Conservation (phyloP, 805 yeast species). For the Suhomyces pyralidae region DNA sequence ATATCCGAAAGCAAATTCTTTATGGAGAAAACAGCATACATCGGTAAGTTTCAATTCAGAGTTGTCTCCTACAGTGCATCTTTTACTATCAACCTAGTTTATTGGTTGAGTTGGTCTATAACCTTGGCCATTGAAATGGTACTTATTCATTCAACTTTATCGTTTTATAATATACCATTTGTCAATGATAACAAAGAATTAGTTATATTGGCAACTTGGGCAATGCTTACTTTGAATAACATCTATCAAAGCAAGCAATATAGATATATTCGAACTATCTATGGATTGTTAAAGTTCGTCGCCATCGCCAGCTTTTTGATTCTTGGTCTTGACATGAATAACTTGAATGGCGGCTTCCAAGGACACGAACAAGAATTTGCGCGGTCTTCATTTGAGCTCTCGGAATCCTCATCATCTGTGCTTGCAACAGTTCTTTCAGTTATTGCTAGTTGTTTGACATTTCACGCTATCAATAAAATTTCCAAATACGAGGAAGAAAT, state of each 20-base stretch:
- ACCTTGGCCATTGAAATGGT: constrained; percentile 28
- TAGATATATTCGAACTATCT: neutral
- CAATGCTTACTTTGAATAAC: constrained; percentile 25
- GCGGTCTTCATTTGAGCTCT: neutral
- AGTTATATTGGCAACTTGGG: constrained; percentile 27
- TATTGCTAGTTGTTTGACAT: neutral
- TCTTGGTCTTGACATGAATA: neutral
- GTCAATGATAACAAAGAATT: constrained; percentile 27
- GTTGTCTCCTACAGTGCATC: constrained; percentile 36
- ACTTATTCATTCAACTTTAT: constrained; percentile 15
- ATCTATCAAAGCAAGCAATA: constrained; percentile 40
- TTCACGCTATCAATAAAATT: neutral
- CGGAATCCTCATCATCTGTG: neutral
- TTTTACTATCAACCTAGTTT: constrained; percentile 30
- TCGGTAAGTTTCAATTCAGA: constrained; percentile 31
- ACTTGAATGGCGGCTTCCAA: neutral
- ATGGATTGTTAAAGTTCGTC: neutral
- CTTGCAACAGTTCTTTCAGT: constrained; percentile 34
- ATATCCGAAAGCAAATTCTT: constrained; percentile 37
- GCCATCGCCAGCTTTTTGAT: neutral
- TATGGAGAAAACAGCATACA: constrained; percentile 32
- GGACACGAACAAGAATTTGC: neutral
- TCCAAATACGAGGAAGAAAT: constrained; percentile 32
- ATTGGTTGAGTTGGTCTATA: constrained; percentile 28
- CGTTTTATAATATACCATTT: constrained; percentile 22